Conservation (phyloP, 768 basidiomycete genomes). For the Cystofilobasidium ferigula region DNA sequence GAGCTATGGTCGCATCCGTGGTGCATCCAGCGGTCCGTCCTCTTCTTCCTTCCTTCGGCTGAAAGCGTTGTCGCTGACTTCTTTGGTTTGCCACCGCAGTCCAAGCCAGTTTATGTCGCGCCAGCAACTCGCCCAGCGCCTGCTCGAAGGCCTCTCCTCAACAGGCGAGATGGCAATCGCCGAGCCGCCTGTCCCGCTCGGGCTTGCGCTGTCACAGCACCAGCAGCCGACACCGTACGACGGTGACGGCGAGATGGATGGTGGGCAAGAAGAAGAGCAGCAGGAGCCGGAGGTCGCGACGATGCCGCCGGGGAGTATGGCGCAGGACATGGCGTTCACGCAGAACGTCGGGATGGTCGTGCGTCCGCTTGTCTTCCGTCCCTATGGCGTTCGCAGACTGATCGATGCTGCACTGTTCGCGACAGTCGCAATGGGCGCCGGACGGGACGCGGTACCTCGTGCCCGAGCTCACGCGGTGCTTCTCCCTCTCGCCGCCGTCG, state of each 20-base stretch:
- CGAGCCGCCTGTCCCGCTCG: constrained; percentile 42
- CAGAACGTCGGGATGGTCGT: constrained; percentile 19
- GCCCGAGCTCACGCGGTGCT: constrained; percentile 20
- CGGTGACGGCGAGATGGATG: background rate
- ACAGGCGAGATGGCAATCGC: constrained; percentile 68
- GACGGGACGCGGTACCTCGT: background rate
- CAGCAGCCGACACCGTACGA: background rate
- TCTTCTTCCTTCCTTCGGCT: background rate
- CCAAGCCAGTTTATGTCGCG: constrained; percentile 57
- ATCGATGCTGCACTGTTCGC: too few species aligned
- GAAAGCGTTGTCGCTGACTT: background rate
- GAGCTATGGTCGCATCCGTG: constrained; percentile 57
- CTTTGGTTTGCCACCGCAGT: constrained; percentile 39
- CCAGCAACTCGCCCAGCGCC: constrained; percentile 53
- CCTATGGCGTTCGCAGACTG: too few species aligned
- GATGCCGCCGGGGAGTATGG: background rate
- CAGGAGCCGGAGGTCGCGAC: background rate
- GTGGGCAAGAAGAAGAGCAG: background rate
- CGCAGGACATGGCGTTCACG: constrained; percentile 6
- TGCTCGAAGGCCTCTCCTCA: constrained; percentile 56
- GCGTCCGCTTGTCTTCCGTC: too few species aligned
- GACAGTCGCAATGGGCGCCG: constrained; percentile 7
- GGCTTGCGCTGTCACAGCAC: background rate
- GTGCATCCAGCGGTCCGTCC: constrained; percentile 51
- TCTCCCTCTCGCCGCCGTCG: constrained; percentile 19